Percentiles rank a stretch among this genome's conserved stretches.
phyloP scores from a whole-genome alignment of 179 eudicot genomes.

The Patellifolia procumbens region DNA sequence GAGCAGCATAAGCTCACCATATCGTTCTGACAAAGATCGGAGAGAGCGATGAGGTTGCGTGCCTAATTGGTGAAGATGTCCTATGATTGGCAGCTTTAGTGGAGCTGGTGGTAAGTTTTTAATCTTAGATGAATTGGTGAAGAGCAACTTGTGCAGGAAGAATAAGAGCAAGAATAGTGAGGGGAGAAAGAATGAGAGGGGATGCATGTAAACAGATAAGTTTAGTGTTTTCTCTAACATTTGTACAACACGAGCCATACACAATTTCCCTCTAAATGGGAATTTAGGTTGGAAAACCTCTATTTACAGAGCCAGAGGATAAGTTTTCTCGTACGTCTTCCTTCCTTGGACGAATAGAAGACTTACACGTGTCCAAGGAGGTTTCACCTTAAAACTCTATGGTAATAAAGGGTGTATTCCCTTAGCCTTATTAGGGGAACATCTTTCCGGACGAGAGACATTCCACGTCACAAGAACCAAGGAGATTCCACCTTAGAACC shows the following conservation, averaged over 20 bases:
- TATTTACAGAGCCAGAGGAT: no score
- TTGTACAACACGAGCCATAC: background rate
- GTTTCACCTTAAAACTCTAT: no score
- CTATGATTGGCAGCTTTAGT: conserved; percentile 3
- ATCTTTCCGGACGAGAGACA: no score
- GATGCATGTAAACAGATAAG: background rate
- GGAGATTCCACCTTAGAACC: no score
- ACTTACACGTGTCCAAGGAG: no score
- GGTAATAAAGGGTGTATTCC: no score
- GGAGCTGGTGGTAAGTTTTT: conserved; percentile 12
- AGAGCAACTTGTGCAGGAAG: background rate
- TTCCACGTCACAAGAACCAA: no score
- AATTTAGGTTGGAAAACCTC: no score
- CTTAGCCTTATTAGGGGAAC: no score
- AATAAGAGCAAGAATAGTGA: background rate
- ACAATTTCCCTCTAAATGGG: background rate
- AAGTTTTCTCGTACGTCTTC: no score
- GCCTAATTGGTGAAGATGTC: conserved; percentile 8
- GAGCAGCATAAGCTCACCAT: conserved; percentile 4
- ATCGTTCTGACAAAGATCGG: background rate
- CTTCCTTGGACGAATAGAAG: no score
- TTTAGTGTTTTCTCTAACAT: background rate
- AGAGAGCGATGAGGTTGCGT: conserved; percentile 4
- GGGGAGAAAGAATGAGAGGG: background rate
- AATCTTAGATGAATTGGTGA: background rate